phyloP scores from a whole-genome alignment of 306 rosid genomes.

The Luffa aegyptiaca region DNA sequence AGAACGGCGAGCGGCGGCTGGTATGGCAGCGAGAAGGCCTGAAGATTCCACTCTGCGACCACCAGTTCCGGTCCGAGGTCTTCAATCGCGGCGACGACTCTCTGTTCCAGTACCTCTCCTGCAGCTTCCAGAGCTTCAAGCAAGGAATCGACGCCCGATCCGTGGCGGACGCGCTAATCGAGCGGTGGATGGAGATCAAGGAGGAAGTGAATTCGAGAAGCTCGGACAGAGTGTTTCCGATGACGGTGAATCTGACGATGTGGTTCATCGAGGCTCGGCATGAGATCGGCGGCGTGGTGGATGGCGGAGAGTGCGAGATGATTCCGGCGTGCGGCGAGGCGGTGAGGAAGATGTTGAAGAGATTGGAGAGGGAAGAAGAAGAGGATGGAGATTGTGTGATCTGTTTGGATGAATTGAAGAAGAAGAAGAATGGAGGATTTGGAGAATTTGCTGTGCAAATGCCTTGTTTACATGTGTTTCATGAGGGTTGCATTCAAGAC shows the following conservation, averaged over 20 bases:
- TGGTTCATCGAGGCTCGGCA: background rate
- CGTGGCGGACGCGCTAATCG: background rate
- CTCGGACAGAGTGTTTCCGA: background rate
- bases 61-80: background rate
- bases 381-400: background rate
- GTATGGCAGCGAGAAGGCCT: background rate
- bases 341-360: background rate
- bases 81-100: background rate
- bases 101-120: background rate
- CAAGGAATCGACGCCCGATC: background rate
- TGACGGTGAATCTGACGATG: background rate
- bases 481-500: background rate
- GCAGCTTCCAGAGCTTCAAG: background rate
- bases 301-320: background rate
- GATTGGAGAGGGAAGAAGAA: background rate
- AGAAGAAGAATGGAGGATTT: background rate
- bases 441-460: background rate
- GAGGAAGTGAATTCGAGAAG: background rate
- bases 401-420: background rate
- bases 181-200: background rate
- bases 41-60: background rate
- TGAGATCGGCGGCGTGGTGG: background rate
- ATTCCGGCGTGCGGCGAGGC: background rate
- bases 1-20: background rate
- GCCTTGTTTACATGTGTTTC: conserved; percentile 2